Evolutionary conservation across 495 filamentous ascomycete genomes (phyloP).

Genomic region (Cercophora sp.): DNA sequence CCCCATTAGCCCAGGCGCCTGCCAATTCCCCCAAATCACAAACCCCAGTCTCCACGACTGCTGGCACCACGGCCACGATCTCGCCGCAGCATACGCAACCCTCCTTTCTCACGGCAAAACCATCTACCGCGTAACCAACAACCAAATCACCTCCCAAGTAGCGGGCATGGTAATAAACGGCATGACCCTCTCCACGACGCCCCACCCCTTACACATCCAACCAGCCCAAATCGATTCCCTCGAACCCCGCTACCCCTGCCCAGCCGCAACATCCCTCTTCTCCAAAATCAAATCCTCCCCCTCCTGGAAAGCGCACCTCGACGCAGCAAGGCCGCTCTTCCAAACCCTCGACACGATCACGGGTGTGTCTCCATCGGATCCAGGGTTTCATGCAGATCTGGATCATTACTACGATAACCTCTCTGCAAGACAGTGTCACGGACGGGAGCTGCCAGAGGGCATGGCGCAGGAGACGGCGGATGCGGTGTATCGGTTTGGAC

Average conservation of each 20-base stretch:
- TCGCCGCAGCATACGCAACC: slow-evolving; percentile 60
- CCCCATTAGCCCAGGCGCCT: slow-evolving; percentile 57
- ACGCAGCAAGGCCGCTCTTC: slow-evolving; percentile 48
- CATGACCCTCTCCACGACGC: slow-evolving; percentile 45
- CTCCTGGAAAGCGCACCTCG: slow-evolving; percentile 56
- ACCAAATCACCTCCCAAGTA: slow-evolving; percentile 68
- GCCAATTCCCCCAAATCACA: slow-evolving; percentile 71
- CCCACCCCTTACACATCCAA: slow-evolving; percentile 47
- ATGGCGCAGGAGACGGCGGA: slow-evolving; percentile 53
- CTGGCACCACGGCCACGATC: slow-evolving; percentile 61
- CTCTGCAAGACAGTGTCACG: slow-evolving; percentile 63
- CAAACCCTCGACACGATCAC: slow-evolving; percentile 54
- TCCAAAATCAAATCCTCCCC: slow-evolving; percentile 41
- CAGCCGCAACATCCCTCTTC: slow-evolving; percentile 41
- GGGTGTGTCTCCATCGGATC: slow-evolving; percentile 49
- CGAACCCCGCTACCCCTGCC: slow-evolving; percentile 60
- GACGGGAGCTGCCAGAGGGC: slow-evolving; percentile 59
- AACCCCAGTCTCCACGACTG: slow-evolving; percentile 59
- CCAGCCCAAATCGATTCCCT: slow-evolving; percentile 56
- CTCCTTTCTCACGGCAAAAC: slow-evolving; percentile 48
- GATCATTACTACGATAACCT: slow-evolving; percentile 77
- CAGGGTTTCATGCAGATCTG: slow-evolving; percentile 57
- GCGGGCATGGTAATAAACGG: slow-evolving; percentile 60
- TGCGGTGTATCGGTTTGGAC: slow-evolving; percentile 61
- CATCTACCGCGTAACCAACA: slow-evolving; percentile 61